Conservation (phyloP, 768 basidiomycete genomes). For the Phylloporus sp. region DNA sequence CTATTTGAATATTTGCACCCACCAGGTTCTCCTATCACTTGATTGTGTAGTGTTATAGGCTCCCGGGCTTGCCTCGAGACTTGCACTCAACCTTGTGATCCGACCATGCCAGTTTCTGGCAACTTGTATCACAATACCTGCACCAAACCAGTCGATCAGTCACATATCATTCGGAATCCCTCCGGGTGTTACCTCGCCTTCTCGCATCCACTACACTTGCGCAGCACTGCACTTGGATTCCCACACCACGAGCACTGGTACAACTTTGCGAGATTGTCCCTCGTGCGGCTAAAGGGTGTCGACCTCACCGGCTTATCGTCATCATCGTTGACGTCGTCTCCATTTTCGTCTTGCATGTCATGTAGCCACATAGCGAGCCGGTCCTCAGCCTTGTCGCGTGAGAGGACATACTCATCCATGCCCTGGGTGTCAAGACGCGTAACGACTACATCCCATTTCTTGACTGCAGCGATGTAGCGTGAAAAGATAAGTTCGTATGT, state of each 20-base stretch:
- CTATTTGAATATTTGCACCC: neutral
- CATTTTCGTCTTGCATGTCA: constrained; percentile 38
- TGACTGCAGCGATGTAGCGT: constrained; percentile 40
- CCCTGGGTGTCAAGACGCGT: constrained; percentile 30
- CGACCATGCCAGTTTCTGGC: constrained; percentile 39
- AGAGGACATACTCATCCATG: constrained; percentile 22
- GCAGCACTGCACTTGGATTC: constrained; percentile 52
- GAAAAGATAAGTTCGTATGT: constrained; percentile 47
- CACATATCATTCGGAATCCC: neutral
- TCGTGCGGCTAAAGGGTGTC: constrained; percentile 34
- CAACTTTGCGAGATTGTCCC: constrained; percentile 37
- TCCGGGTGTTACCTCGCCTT: constrained; percentile 32
- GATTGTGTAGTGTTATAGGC: neutral
- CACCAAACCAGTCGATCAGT: constrained; percentile 11
- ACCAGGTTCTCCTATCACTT: neutral
- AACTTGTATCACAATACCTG: constrained; percentile 44
- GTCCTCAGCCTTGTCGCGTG: constrained; percentile 45
- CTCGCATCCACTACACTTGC: constrained; percentile 44
- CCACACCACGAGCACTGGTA: constrained; percentile 63
- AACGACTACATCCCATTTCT: constrained; percentile 47
- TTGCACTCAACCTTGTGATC: constrained; percentile 33
- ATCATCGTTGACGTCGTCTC: constrained; percentile 19
- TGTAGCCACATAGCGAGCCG: constrained; percentile 55
- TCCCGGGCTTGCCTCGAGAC: neutral
- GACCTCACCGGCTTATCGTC: constrained; percentile 14